Evolutionary conservation across 495 filamentous ascomycete genomes (phyloP).

Genomic region (Amniculicola lignicola): DNA sequence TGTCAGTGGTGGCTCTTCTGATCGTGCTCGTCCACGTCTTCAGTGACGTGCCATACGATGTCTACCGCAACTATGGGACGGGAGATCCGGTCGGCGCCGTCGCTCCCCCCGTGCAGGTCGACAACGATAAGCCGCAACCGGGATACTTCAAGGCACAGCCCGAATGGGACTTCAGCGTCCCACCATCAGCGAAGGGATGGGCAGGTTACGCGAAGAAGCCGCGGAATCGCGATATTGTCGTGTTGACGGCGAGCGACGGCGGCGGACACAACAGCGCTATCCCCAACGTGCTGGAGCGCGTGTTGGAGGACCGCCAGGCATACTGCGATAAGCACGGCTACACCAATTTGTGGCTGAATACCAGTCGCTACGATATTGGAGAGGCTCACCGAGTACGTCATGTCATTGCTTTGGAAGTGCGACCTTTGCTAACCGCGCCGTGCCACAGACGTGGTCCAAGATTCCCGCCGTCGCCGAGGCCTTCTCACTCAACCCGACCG

Average conservation of each 20-base stretch:
- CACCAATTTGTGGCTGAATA: constrained; percentile 43
- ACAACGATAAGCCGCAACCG: constrained; percentile 23
- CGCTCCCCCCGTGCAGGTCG: neutral
- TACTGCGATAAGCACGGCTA: constrained; percentile 43
- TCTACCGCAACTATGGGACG: constrained; percentile 22
- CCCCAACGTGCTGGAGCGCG: constrained; percentile 37
- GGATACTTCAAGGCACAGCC: constrained; percentile 28
- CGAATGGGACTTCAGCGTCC: constrained; percentile 26
- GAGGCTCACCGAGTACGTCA: constrained; percentile 29
- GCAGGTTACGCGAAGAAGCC: constrained; percentile 22
- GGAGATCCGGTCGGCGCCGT: neutral
- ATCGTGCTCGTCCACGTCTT: constrained; percentile 15
- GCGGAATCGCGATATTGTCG: constrained; percentile 32
- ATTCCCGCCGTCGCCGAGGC: constrained; percentile 43
- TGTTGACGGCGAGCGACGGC: constrained; percentile 43
- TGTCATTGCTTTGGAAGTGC: neutral
- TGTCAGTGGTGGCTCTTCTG: constrained; percentile 7
- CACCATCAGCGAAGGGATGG: constrained; percentile 18
- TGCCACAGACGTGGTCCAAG: constrained; percentile 37
- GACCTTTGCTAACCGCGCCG: neutral
- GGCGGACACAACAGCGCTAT: constrained; percentile 44
- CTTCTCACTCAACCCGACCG: constrained; percentile 38
- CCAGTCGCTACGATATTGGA: constrained; percentile 41
- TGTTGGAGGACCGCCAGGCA: constrained; percentile 36
- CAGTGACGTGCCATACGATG: constrained; percentile 13